These are phyloP conservation scores for Cercospora sesami DNA, from an alignment of 2,329 filamentous ascomycete genomes.

Conservation along the genomic window DNA sequence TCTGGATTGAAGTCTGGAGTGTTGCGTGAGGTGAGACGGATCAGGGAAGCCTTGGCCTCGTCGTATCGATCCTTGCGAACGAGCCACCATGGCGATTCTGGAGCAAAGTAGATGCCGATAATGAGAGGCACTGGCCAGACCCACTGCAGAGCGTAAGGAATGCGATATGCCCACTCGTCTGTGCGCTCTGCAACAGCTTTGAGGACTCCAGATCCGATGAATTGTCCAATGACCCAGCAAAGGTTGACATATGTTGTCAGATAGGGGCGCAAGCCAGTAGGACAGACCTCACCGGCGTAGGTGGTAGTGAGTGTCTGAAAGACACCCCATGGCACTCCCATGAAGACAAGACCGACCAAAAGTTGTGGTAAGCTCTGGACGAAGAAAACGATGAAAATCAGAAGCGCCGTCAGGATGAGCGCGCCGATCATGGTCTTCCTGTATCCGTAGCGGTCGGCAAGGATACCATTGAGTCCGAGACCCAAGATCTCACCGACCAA, in stretches of 20 bases:
- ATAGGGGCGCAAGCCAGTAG: slow-evolving; percentile 30
- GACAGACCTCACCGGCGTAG: slow-evolving; percentile 44
- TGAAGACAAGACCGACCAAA: slow-evolving; percentile 43
- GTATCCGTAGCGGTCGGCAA: slow-evolving; percentile 55
- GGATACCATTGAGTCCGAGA: slow-evolving; percentile 64
- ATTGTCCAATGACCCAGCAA: slow-evolving; percentile 46
- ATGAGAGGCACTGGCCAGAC: slow-evolving; percentile 44
- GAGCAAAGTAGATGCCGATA: slow-evolving; percentile 33
- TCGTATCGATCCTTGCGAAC: slow-evolving; percentile 34
- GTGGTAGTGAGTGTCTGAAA: slow-evolving; percentile 38
- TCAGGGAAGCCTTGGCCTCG: slow-evolving; percentile 31
- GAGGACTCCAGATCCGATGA: slow-evolving; percentile 42
- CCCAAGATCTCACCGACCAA: slow-evolving; percentile 60
- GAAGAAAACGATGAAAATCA: slow-evolving; percentile 53
- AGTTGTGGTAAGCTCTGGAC: slow-evolving; percentile 37
- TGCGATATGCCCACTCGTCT: slow-evolving; percentile 43
- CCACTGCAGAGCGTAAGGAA: slow-evolving; percentile 52
- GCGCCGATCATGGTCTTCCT: slow-evolving; percentile 59
- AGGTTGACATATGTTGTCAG: slow-evolving; percentile 38
- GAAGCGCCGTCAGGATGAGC: slow-evolving; percentile 54
- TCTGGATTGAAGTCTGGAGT: slow-evolving; percentile 24
- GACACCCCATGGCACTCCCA: slow-evolving; percentile 42
- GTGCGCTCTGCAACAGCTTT: slow-evolving; percentile 36
- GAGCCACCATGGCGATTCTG: slow-evolving; percentile 38
- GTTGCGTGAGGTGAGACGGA: slow-evolving; percentile 33